Evolutionary conservation across 441 rosid species (phyloP), one percentile per base, ranked within the genome.

Genomic region (Rhodomyrtus psidioides): DNA sequence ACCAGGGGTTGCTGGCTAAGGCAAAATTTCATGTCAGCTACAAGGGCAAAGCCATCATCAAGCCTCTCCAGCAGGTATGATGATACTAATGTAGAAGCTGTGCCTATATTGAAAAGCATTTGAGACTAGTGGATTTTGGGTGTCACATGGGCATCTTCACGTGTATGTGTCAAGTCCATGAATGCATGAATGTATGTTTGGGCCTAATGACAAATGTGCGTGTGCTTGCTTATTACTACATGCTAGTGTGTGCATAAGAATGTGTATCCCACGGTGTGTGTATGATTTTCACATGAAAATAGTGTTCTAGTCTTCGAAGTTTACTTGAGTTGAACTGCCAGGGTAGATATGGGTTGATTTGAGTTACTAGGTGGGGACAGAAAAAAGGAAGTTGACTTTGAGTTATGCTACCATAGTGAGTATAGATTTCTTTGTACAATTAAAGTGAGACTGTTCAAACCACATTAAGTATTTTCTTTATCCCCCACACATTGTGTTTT

Each of bases 11-110:
- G 91, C 88, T 97, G 92, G 99, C 99, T 7, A 97, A 96, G 94
- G 98, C 95, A 27, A 97, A 93, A 90, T 97, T 97, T 90, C 99
- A 97, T 85, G 98, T 97, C 83, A 96, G 94, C 93, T 96, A 97
- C 91, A 93, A 89, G 88, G 96, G 94, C 84, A 93, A 94, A 91
- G 93, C 99, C 76, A 90, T 95, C 84, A 95, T 90, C 90, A 95
- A 93, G 92, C 98, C 99, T 87, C 99, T 96, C 84, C 97, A 96
- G 90, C 98, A 86, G 98, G 99, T 97, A 92, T 26, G 23, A 44
- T 28, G 27, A 70, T 49, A 44, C 55, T 17, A 13, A 42, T 79
- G 30, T 21, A 39, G 79, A 70, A 49, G 79, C 49, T 70, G 79
- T 70, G 51, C 16, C 79, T 49, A 21, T 70, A 70, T 21, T 39